A percentile compares a stretch with the other conserved stretches of the same genome.
Evolutionary conservation across 1,139 yeast genomes (phyloP).

Genomic region (Eremothecium sinecaudum): DNA sequence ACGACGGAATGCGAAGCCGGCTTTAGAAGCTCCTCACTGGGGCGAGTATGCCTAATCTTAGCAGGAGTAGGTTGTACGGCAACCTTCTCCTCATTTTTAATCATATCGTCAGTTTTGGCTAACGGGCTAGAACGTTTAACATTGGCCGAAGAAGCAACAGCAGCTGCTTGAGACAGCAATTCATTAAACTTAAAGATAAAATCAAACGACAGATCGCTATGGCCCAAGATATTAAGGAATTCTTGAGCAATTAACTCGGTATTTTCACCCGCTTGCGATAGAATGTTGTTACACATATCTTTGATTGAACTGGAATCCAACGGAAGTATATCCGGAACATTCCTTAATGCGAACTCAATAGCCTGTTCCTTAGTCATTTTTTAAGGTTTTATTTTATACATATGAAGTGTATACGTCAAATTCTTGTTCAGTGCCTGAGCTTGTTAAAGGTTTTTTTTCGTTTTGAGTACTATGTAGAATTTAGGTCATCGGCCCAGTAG

Average conservation of each 20-base stretch:
- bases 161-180: conserved; percentile 10
- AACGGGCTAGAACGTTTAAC: background rate
- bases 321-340: conserved; percentile 28
- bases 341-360: conserved; percentile 20
- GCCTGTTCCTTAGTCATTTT: conserved; percentile 26
- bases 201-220: conserved; percentile 25
- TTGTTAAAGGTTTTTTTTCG: too few species aligned
- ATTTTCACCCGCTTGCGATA: conserved; percentile 11
- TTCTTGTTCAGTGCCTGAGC: too few species aligned
- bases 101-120: background rate
- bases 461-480: too few species aligned
- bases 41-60: background rate
- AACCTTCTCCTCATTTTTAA: background rate
- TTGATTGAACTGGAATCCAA: conserved; percentile 24
- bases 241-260: conserved; percentile 25
- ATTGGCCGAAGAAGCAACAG: conserved; percentile 1
- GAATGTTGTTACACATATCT: conserved; percentile 23
- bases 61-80: background rate
- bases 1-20: background rate
- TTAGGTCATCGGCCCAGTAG: too few species aligned
- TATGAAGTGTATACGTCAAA: too few species aligned
- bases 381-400: too few species aligned
- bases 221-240: conserved; percentile 29
- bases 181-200: conserved; percentile 27
- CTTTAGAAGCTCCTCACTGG: background rate